Evolutionary conservation across 805 yeast species (phyloP), one percentile per base, ranked within the genome.

Genomic region (Nakazawaea holstii): DNA sequence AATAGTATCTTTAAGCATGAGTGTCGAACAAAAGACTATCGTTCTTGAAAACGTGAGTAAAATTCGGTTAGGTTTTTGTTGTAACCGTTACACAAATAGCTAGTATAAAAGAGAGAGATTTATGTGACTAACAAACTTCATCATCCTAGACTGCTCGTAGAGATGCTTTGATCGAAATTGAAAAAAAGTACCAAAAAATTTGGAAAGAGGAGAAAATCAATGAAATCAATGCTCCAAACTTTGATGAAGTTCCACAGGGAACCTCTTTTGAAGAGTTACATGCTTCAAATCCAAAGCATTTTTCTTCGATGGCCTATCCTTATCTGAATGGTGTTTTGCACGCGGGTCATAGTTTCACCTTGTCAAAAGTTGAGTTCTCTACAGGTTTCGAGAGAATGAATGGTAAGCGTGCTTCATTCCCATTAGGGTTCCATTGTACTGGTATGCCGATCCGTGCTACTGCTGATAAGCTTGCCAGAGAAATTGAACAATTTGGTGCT

Each of bases 301-400:
- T 89, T 73, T 77, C 88, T 24, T 84, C 96, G 43, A 91, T 94
- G 97, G 98, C 99, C 9, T 94, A 89, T 62, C 99, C 99, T 39
- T 94, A 94, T 69, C 92, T 92, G 97, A 94, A 94, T 68, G 99
- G 99, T 73, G 94, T 87, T 43, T 74, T 94, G 55, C 99, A 94
- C 58, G 97, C 96, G 43, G 99, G 99, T 51, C 99, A 94, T 67
- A 81, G 90, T 57, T 94, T 92, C 73, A 94, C 98, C 33, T 74
- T 92, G 53, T 88, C 97, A 45, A 94, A 94, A 70, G 92, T 82
- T 45, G 99, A 94, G 67, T 94, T 84, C 64, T 83, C 91, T 40
- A 75, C 87, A 48, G 98, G 98, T 47, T 94, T 85, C 62, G 96
- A 94, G 73, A 82, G 97, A 70, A 86, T 94, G 92, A 77, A 77